These are phyloP conservation scores for Penicillium sp. DNA, from an alignment of 2,329 filamentous ascomycete genomes.

Conservation along the genomic window DNA sequence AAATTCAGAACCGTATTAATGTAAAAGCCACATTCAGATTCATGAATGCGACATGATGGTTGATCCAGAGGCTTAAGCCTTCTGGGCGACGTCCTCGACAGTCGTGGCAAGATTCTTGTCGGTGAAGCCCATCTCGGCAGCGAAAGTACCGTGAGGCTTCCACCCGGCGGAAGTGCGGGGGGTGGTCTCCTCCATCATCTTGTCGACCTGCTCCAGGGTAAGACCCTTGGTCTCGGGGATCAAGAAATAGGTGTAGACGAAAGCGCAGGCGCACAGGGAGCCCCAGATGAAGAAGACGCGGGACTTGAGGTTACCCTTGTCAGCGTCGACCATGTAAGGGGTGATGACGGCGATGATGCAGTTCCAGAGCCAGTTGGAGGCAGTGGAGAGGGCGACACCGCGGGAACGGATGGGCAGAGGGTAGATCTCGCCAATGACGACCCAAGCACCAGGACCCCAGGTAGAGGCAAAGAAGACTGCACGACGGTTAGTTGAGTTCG, in stretches of 20 bases:
- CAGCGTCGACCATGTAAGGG: conserved; percentile 63
- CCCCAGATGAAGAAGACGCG: conserved; percentile 85
- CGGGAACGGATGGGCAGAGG: conserved; percentile 85
- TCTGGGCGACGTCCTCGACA: not conserved
- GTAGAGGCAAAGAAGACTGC: conserved; percentile 80
- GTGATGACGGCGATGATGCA: conserved; percentile 73
- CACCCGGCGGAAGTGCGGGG: conserved; percentile 45
- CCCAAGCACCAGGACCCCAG: conserved; percentile 76
- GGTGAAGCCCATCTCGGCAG: not conserved
- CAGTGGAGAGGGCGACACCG: conserved; percentile 83
- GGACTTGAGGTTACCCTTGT: conserved; percentile 63
- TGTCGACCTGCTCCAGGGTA: conserved; percentile 78
- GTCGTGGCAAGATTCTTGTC: not conserved
- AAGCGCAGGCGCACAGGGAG: conserved; percentile 71
- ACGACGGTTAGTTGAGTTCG: not conserved
- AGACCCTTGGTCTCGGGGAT: conserved; percentile 77
- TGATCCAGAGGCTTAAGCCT: not conserved
- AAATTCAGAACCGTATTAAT: not conserved
- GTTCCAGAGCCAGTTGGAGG: conserved; percentile 93
- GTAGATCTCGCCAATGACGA: conserved; percentile 86
- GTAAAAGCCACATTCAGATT: not conserved
- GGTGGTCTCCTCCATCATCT: conserved; percentile 86
- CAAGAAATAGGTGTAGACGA: conserved; percentile 75
- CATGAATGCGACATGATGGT: not conserved
- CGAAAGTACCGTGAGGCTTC: not conserved